Conservation (phyloP, 768 basidiomycete species). For the Ramaria sp. region DNA sequence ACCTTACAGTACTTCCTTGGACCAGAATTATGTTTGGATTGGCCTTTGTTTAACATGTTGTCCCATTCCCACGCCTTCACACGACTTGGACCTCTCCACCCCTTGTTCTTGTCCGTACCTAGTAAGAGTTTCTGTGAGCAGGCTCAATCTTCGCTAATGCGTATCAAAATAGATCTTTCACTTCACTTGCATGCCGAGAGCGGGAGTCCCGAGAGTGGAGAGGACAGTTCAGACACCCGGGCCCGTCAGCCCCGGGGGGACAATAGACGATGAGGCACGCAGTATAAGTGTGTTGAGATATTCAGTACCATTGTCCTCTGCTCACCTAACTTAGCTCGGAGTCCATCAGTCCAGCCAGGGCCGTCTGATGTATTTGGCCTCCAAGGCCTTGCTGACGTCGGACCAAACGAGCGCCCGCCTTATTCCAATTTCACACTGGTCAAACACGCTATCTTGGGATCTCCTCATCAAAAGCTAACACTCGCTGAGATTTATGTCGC, state of each 20-base stretch:
- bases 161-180: no score
- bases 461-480: constrained; percentile 40
- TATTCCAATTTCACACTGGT: constrained; percentile 38
- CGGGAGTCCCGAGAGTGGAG: not conserved
- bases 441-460: constrained; percentile 58
- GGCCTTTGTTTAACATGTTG: not conserved
- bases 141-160: no score
- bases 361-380: constrained; percentile 10
- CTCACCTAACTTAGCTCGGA: not conserved
- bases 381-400: constrained; percentile 22
- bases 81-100: not conserved
- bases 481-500: constrained; percentile 52
- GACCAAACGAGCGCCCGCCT: constrained; percentile 25
- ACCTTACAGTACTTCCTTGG: no score
- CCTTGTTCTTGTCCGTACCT: not conserved
- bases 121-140: no score
- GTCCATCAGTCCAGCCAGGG: not conserved
- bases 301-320: not conserved
- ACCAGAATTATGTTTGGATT: not conserved
- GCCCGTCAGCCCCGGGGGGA: not conserved
- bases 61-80: not conserved
- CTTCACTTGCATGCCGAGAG: not conserved
- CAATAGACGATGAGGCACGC: not conserved
- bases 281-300: not conserved
- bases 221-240: not conserved